A percentile compares a stretch with the other conserved stretches of the same genome.
Conservation (phyloP, 2,329 filamentous ascomycete species). For the Coleophoma cylindrospora region DNA sequence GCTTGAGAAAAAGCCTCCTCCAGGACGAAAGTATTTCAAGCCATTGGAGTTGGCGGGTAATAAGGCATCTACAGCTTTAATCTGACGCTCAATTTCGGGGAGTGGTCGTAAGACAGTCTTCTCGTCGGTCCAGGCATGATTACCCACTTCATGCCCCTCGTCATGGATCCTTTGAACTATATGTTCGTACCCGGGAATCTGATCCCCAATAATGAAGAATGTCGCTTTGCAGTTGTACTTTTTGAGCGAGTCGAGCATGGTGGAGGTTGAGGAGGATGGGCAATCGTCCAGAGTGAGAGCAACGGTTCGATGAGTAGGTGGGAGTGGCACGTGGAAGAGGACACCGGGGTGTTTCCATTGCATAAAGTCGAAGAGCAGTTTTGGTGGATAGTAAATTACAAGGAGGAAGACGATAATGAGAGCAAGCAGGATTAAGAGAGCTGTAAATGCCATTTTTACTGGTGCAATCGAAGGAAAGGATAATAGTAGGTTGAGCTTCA, state of each 20-base stretch:
- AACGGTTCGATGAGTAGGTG: constrained; percentile 56
- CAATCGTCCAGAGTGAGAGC: constrained; percentile 86
- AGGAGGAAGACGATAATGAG: constrained; percentile 46
- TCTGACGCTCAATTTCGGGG: constrained; percentile 55
- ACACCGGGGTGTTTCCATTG: constrained; percentile 71
- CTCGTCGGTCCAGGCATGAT: constrained; percentile 88
- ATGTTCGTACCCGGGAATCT: constrained; percentile 48
- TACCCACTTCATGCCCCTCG: constrained; percentile 68
- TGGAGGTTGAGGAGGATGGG: constrained; percentile 65
- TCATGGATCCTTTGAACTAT: constrained; percentile 53
- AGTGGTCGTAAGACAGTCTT: constrained; percentile 59
- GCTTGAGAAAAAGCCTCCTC: constrained; percentile 75
- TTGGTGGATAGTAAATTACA: constrained; percentile 75
- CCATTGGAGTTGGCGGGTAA: constrained; percentile 41
- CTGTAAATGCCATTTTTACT: too few species aligned
- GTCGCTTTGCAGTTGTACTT: constrained; percentile 68
- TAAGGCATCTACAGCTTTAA: constrained; percentile 56
- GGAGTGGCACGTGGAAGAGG: constrained; percentile 63
- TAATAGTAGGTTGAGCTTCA: too few species aligned
- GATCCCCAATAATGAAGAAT: constrained; percentile 83
- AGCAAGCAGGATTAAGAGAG: constrained; percentile 12
- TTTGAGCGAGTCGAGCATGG: constrained; percentile 65
- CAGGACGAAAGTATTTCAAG: constrained; percentile 70
- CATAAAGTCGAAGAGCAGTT: constrained; percentile 65
- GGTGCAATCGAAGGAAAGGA: too few species aligned